Evolutionary conservation across 257 asterid genomes (phyloP), one percentile per base, ranked within the genome.

Genomic region (Forsythia viridissima): DNA sequence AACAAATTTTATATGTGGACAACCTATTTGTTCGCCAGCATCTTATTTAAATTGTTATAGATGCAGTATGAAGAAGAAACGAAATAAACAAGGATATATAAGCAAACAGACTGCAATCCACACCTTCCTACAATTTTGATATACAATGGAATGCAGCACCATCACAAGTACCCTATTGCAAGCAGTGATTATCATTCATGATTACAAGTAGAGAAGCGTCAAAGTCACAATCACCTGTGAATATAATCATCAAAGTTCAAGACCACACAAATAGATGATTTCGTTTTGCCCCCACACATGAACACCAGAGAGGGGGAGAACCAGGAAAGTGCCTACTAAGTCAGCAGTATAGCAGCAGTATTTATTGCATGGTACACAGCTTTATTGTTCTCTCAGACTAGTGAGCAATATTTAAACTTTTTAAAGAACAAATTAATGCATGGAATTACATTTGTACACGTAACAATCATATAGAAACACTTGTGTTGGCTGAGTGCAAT

Each of bases 1-100:
- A 72, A 78, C 13, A 2, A n/a, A n/a, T n/a, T n/a, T n/a, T n/a
- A n/a, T n/a, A 55, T 69, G 13, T 6, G n/a, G 72, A 44, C 6
- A 21, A 8, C 69, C 79, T 21, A 57, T 70, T 67, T 48, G 77
- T 11, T 41, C 70, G 44, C 44, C 44, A 51, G 12, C 46, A 77
- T 40, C 73, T 68, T 3, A 66, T 71, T 48, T 57, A 42, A 42
- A 7, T 71, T 6, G 11, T 16, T 34, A n/a, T 57, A 18, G 3
- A n/a, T 18, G 4, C 13, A 55, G 30, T 55, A 55, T 55, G 65
- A 55, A 30, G 24, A 51, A 51, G 61, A 55, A 48, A 13, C 13
- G n/a, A 48, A 48, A 48, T 4, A 48, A 48, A 13, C 0, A 4
- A 55, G 65, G 65, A 55, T 55, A 16, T 55, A 55, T 42, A 13